These are phyloP conservation scores for Solanum chiquidenum DNA, from an alignment of 257 asterid species.

Conservation along the genomic window DNA sequence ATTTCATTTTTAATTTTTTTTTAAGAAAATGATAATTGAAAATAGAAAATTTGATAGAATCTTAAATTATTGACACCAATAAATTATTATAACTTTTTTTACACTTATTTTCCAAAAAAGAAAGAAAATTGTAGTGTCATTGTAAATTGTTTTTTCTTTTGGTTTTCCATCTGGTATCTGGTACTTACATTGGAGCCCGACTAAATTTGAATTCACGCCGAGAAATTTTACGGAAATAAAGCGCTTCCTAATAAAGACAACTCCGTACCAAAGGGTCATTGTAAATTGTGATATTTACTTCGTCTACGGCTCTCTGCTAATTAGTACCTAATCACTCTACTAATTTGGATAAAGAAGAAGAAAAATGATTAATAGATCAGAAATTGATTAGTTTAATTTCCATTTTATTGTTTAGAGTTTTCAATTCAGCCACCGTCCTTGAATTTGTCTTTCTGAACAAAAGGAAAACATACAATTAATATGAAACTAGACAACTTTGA, in stretches of 20 bases:
- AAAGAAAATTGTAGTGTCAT: not conserved
- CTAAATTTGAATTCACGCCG: rapidly evolving
- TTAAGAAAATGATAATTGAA: not conserved
- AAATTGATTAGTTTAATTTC: not conserved
- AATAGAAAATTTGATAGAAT: not conserved
- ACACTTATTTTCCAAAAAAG: not conserved
- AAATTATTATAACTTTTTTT: not conserved
- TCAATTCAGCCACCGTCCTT: not conserved
- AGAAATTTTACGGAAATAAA: rapidly evolving
- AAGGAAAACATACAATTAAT: not conserved
- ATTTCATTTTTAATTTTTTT: no score
- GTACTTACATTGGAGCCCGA: no score
- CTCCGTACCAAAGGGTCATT: not conserved
- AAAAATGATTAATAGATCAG: not conserved
- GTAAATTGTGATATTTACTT: not conserved
- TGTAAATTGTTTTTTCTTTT: no score
- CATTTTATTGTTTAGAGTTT: not conserved
- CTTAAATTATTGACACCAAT: not conserved
- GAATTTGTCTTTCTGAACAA: not conserved
- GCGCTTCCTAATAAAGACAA: rapidly evolving
- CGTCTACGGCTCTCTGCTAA: not conserved
- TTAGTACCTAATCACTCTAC: not conserved
- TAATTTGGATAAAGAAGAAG: not conserved
- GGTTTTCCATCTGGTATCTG: no score
- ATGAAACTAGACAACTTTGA: not conserved